These are phyloP conservation scores for Knufia fluminis DNA, from an alignment of 2,329 filamentous ascomycete species.

Conservation along the genomic window DNA sequence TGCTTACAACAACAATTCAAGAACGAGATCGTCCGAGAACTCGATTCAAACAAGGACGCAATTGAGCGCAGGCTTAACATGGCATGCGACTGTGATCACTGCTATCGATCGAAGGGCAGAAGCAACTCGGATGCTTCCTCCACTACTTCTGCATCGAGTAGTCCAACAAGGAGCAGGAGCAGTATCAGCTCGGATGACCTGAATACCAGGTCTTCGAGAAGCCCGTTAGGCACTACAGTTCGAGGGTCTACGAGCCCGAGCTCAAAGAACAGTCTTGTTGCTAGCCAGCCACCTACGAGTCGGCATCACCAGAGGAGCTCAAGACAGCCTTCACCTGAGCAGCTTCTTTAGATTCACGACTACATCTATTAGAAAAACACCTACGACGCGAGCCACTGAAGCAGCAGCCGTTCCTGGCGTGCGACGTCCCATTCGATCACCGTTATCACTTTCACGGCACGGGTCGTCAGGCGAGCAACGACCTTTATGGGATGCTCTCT, in stretches of 20 bases:
- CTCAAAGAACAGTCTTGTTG: background rate
- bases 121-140: background rate
- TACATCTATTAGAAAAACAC: background rate
- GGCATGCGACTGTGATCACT: constrained; percentile 6
- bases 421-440: background rate
- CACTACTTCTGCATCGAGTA: background rate
- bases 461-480: no score
- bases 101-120: background rate
- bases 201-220: background rate
- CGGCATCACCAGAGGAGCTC: constrained; percentile 4
- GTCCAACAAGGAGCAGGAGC: background rate
- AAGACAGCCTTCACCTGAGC: no score
- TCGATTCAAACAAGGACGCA: background rate
- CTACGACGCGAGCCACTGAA: background rate
- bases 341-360: no score
- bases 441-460: background rate
- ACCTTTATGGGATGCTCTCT: no score
- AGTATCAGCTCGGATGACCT: background rate
- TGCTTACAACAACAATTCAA: constrained; percentile 3
- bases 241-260: background rate
- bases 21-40: background rate
- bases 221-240: background rate
- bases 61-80: constrained; percentile 6
- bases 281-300: background rate
- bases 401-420: background rate